Evolutionary conservation across 371 early-diverging fungal genomes (phyloP).

Genomic region (Mucor indicus): DNA sequence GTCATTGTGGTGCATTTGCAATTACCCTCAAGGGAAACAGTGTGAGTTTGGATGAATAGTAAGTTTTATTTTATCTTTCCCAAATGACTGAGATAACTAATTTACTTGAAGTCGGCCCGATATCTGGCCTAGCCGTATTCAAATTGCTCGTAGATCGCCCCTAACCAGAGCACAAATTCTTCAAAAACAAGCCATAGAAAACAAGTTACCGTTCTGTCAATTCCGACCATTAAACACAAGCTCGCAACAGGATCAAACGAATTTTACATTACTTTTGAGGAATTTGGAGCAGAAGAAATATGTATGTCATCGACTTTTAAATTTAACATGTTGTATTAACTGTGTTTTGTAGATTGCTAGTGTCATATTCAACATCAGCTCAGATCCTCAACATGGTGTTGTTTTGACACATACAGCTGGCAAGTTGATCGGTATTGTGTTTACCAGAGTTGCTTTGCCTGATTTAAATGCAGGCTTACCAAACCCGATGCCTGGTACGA

Average conservation of each 20-base stretch:
- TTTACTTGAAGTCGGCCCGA: constrained; percentile 24
- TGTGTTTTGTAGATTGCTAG: constrained; percentile 34
- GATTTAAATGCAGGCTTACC: constrained; percentile 31
- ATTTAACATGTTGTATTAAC: background rate
- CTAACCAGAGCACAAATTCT: constrained; percentile 40
- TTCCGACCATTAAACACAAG: constrained; percentile 46
- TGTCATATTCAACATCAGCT: constrained; percentile 28
- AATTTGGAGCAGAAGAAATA: constrained; percentile 54
- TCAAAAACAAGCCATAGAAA: constrained; percentile 41
- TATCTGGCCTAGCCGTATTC: constrained; percentile 54
- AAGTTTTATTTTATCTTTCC: constrained; percentile 14
- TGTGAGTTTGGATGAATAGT: constrained; percentile 53
- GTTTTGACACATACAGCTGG: constrained; percentile 43
- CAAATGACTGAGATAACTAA: background rate
- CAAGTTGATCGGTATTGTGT: constrained; percentile 53
- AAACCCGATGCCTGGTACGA: constrained; percentile 8
- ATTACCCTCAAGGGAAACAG: constrained; percentile 34
- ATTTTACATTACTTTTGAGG: constrained; percentile 42
- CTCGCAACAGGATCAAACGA: constrained; percentile 45
- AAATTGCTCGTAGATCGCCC: constrained; percentile 50
- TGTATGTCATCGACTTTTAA: constrained; percentile 35
- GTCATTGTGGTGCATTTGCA: constrained; percentile 50
- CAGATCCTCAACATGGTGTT: constrained; percentile 41
- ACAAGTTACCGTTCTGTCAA: constrained; percentile 52
- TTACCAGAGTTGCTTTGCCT: constrained; percentile 46